Conservation (phyloP, 345 rosid species). For the Odontarrhena argentea region DNA sequence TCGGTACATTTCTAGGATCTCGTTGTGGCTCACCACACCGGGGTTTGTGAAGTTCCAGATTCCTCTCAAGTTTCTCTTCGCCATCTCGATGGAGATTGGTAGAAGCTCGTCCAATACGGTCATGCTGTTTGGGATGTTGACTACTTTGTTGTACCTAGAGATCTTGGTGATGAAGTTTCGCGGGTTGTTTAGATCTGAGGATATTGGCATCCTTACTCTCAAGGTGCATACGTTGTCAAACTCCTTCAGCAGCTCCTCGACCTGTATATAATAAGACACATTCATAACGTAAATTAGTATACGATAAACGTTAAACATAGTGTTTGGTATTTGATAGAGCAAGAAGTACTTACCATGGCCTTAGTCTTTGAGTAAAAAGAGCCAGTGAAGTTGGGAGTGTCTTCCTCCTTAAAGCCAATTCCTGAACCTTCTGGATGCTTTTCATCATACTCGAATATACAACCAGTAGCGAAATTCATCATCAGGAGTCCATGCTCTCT, state of each 20-base stretch:
- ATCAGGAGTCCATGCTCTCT: constrained; percentile 64
- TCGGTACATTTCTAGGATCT: constrained; percentile 76
- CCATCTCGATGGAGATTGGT: constrained; percentile 81
- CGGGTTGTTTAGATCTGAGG: constrained; percentile 74
- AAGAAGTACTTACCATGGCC: constrained; percentile 56
- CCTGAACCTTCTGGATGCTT: constrained; percentile 64
- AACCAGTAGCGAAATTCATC: constrained; percentile 83
- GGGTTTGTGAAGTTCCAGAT: constrained; percentile 88
- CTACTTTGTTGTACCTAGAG: constrained; percentile 68
- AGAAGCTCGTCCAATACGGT: constrained; percentile 74
- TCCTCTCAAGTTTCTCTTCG: constrained; percentile 66
- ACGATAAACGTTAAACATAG: background rate
- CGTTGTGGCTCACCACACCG: constrained; percentile 77
- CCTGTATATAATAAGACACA: no score
- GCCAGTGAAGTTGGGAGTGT: constrained; percentile 68
- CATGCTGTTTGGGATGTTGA: constrained; percentile 84
- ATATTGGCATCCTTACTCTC: constrained; percentile 74
- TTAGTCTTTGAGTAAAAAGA: constrained; percentile 86
- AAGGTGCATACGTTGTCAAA: constrained; percentile 74
- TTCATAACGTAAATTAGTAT: no score
- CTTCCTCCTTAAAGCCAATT: constrained; percentile 71
- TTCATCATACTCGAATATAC: constrained; percentile 74
- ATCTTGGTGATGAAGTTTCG: constrained; percentile 78
- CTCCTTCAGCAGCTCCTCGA: constrained; percentile 68
- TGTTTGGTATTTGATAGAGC: background rate